phyloP scores from a whole-genome alignment of 208 protist species.

The Acanthamoeba healyi region DNA sequence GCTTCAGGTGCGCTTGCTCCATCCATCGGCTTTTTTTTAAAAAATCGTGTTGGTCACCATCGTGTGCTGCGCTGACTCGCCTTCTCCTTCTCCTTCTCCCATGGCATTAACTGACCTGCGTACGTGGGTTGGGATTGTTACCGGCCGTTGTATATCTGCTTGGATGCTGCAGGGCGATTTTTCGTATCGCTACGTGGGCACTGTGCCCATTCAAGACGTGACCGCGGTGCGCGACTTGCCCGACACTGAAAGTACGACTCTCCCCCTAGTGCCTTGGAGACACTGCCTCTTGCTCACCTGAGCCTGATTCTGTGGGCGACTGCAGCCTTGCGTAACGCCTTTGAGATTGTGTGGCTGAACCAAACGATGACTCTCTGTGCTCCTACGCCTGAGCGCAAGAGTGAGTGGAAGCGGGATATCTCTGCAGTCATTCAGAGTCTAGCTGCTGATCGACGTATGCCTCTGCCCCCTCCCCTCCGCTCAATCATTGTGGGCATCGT shows the following conservation, averaged over 20 bases:
- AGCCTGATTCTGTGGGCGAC: too few relatives aligned
- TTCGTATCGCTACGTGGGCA: constrained; percentile 27
- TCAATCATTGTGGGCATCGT: background rate
- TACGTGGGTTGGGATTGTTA: background rate
- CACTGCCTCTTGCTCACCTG: too few relatives aligned
- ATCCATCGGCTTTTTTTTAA: too few relatives aligned
- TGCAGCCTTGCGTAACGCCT: constrained; percentile 2
- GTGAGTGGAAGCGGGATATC: constrained; percentile 41
- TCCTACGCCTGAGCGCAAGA: constrained; percentile 5
- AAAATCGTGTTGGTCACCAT: too few relatives aligned
- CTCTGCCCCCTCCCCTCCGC: background rate
- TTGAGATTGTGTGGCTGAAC: constrained; percentile 1
- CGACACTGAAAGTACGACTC: constrained; percentile 30
- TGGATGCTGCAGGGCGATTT: background rate
- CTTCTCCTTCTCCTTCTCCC: background rate
- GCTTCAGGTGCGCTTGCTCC: constrained; percentile 1
- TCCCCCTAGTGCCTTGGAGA: background rate
- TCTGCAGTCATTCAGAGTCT: background rate
- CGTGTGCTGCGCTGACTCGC: background rate
- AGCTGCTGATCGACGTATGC: constrained; percentile 25
- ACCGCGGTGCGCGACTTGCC: constrained; percentile 31
- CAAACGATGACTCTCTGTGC: constrained; percentile 47
- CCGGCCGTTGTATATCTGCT: background rate
- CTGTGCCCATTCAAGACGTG: constrained; percentile 7
- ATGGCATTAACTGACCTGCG: background rate